phyloP scores from a whole-genome alignment of 345 rosid genomes.

The Eucalyptus grandis region DNA sequence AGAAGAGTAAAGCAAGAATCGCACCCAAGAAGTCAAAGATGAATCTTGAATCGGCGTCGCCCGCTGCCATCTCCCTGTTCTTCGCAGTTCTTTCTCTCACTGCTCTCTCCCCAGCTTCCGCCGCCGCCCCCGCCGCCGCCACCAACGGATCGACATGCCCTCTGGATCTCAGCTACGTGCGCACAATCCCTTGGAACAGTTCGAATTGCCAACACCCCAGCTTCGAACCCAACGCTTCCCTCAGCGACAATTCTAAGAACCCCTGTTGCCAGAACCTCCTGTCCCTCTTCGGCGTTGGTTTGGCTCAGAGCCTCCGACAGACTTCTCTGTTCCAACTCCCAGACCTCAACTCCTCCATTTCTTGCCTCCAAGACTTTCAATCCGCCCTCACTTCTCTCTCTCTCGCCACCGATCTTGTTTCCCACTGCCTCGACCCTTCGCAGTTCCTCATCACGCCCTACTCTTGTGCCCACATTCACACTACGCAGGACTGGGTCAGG shows the following conservation, averaged over 20 bases:
- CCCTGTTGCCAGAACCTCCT: slow-evolving; percentile 44
- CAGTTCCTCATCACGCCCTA: slow-evolving; percentile 31
- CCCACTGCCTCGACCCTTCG: slow-evolving; percentile 44
- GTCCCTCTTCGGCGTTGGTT: slow-evolving; percentile 44
- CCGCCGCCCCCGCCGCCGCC: neutral
- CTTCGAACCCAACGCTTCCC: neutral
- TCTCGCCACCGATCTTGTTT: slow-evolving; percentile 29
- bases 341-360: slow-evolving; percentile 25
- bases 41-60: neutral
- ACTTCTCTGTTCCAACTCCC: slow-evolving; percentile 55
- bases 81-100: neutral
- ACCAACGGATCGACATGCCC: slow-evolving; percentile 31
- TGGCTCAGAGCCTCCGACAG: slow-evolving; percentile 47
- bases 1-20: neutral
- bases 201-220: slow-evolving; percentile 19
- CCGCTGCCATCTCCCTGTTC: neutral
- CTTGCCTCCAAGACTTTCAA: slow-evolving; percentile 60
- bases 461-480: slow-evolving; percentile 40
- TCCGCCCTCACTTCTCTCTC: slow-evolving; percentile 36
- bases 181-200: slow-evolving; percentile 59
- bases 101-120: neutral
- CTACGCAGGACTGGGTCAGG: slow-evolving; percentile 47
- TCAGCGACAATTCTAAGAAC: neutral
- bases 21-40: neutral
- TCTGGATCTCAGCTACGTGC: slow-evolving; percentile 45